Base-by-base conservation (phyloP, 192 early-diverging fungal species). In the Piromyces finnis region DNA sequence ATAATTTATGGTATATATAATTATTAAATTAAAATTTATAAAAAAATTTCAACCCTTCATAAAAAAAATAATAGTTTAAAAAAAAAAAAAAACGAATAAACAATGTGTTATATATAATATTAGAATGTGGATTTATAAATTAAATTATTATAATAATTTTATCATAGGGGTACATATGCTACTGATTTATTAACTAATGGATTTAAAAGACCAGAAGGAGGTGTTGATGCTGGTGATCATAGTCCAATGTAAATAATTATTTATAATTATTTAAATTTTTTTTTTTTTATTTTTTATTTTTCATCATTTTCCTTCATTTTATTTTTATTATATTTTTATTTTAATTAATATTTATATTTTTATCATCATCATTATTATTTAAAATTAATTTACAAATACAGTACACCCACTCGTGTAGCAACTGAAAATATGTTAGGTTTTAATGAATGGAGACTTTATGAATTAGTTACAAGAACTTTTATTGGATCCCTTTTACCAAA, bases 161-260 rank as follows among this genome's bases (percentile, higher is more conserved):
- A 39, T n/a, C n/a, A 59, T 18, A 82, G 86, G 86, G 84, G 84
- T 35, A 59, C 81, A 29, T 80, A 84, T 59, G 82, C 84, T 79
- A 78, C 77, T 26, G 81, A 81, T 15, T 78, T 85, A 79, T 51
- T 86, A 28, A n/a, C 68, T 27, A 77, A 81, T 29, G 85, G 84
- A 5, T 82, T 82, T 77, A 82, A 86, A 27, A 30, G 78, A 77
- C 87, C 87, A 26, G 81, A 82, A 15, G 84, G 87, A 29, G 87
- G 87, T 29, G 84, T 51, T 12, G 87, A 88, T 80, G 81, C 80
- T 36, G 87, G 87, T 78, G 87, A 88, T 78, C 87, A 88, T 84
- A 88, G 88, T 29, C 87, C 87, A 28, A 88, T 88, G 86, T 87
- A 84, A 79, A 32, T 78, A 77, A 37, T 29, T 17, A 22, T 12